These are phyloP conservation scores for Kluyveromyces sp. DNA, from an alignment of 1,139 yeast species.

Conservation along the genomic window DNA sequence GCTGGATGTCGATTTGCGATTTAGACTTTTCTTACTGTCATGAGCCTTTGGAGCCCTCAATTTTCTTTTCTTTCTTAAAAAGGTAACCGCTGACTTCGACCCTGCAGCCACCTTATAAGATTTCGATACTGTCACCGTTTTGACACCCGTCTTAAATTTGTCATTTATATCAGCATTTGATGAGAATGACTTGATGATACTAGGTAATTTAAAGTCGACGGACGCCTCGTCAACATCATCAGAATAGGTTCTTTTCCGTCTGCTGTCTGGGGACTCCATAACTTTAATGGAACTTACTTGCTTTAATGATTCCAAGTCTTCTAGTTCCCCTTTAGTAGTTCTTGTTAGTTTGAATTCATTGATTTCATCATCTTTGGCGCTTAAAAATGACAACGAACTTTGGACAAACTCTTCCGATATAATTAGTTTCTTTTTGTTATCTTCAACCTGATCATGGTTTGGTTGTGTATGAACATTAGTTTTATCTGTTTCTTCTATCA, in stretches of 20 bases:
- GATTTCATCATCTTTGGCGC: slow-evolving; percentile 32
- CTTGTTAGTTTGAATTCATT: slow-evolving; percentile 32
- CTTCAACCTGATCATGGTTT: slow-evolving; percentile 14
- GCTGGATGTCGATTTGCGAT: neutral
- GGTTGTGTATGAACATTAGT: slow-evolving; percentile 12
- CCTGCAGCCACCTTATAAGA: slow-evolving; percentile 52
- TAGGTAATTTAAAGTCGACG: slow-evolving; percentile 38
- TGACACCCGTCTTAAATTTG: slow-evolving; percentile 37
- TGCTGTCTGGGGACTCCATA: slow-evolving; percentile 2
- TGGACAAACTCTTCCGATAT: slow-evolving; percentile 54
- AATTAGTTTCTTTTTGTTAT: slow-evolving; percentile 23
- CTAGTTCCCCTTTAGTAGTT: slow-evolving; percentile 25
- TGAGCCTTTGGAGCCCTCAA: slow-evolving; percentile 22
- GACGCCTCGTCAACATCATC: slow-evolving; percentile 32
- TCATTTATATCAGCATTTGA: slow-evolving; percentile 34
- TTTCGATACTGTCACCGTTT: slow-evolving; percentile 51
- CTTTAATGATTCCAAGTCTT: slow-evolving; percentile 43
- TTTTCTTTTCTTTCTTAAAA: slow-evolving; percentile 35
- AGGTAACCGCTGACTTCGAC: slow-evolving; percentile 52
- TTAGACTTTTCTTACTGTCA: neutral
- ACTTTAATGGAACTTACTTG: slow-evolving; percentile 36
- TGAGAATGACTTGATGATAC: slow-evolving; percentile 42
- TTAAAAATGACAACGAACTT: slow-evolving; percentile 55
- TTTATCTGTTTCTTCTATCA: slow-evolving; percentile 41
- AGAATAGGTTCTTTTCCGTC: slow-evolving; percentile 6